Evolutionary conservation across 495 filamentous ascomycete species (phyloP).

Genomic region (Cenococcum geophilum): DNA sequence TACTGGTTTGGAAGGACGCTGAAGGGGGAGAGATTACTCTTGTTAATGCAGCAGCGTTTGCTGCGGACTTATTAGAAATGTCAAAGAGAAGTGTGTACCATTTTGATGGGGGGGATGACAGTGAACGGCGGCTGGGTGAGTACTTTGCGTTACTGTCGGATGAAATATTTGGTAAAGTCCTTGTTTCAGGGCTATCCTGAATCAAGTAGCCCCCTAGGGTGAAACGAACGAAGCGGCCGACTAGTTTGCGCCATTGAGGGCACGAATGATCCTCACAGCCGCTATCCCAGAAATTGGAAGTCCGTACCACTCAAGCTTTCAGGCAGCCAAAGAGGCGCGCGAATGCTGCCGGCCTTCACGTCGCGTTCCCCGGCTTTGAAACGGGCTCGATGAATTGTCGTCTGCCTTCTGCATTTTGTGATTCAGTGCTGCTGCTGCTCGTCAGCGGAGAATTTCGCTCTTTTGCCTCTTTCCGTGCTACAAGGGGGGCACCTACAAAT

Average conservation of each 20-base stretch:
- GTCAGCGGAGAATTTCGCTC: neutral
- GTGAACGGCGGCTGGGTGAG: too few relatives aligned
- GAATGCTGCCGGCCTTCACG: neutral
- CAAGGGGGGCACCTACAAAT: neutral
- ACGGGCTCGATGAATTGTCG: neutral
- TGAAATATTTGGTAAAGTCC: neutral
- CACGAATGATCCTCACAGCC: neutral
- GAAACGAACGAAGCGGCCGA: neutral
- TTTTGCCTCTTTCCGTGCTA: neutral
- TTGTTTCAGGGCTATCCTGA: neutral
- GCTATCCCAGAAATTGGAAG: neutral
- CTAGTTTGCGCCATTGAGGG: neutral
- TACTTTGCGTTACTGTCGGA: too few relatives aligned
- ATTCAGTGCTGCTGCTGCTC: neutral
- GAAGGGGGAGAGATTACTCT: too few relatives aligned
- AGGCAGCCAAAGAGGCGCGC: neutral
- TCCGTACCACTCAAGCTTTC: conserved; percentile 1
- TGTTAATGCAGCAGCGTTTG: too few relatives aligned
- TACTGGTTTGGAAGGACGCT: too few relatives aligned
- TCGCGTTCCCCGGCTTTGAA: conserved; percentile 4
- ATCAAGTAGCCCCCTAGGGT: neutral
- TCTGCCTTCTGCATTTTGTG: neutral
- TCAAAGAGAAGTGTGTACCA: too few relatives aligned
- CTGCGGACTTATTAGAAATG: too few relatives aligned
- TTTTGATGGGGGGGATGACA: too few relatives aligned